These are phyloP conservation scores for Geopyxis carbonaria DNA, from an alignment of 495 filamentous ascomycete species.

Conservation along the genomic window DNA sequence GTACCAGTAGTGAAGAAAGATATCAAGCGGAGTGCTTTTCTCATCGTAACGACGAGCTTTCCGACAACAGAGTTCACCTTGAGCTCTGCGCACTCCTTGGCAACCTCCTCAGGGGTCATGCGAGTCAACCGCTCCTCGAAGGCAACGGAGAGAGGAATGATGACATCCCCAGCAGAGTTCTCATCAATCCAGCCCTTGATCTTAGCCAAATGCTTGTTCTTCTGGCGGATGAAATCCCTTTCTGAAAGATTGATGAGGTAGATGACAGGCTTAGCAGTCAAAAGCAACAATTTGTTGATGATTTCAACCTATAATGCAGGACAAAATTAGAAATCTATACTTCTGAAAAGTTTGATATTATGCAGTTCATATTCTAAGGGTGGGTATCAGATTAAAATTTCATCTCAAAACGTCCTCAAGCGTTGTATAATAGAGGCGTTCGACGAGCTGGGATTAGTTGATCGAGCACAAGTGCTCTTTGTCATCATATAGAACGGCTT, in stretches of 20 bases:
- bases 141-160: constrained; percentile 78
- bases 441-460: constrained; percentile 98
- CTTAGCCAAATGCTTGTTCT: constrained; percentile 95
- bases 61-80: constrained; percentile 76
- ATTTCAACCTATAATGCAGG: constrained; percentile 59
- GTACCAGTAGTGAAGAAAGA: constrained; percentile 96
- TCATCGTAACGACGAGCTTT: constrained; percentile 90
- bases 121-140: constrained; percentile 84
- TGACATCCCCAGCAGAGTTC: constrained; percentile 67
- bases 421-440: constrained; percentile 49
- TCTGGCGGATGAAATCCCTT: constrained; percentile 93
- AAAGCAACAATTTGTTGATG: constrained; percentile 90
- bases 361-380: no score
- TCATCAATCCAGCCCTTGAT: constrained; percentile 88
- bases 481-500: constrained; percentile 62
- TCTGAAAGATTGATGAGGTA: constrained; percentile 95
- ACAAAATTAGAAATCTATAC: no score
- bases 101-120: constrained; percentile 59
- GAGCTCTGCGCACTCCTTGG: constrained; percentile 73
- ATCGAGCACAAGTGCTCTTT: constrained; percentile 87
- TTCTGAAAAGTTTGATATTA: constrained; percentile 1
- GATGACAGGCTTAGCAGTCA: constrained; percentile 93
- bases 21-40: constrained; percentile 68
- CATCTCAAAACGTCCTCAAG: constrained; percentile 70
- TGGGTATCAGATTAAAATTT: constrained; percentile 27